Base-by-base conservation (phyloP, 2,329 filamentous ascomycete species). In the Paecilomyces fulvus region DNA sequence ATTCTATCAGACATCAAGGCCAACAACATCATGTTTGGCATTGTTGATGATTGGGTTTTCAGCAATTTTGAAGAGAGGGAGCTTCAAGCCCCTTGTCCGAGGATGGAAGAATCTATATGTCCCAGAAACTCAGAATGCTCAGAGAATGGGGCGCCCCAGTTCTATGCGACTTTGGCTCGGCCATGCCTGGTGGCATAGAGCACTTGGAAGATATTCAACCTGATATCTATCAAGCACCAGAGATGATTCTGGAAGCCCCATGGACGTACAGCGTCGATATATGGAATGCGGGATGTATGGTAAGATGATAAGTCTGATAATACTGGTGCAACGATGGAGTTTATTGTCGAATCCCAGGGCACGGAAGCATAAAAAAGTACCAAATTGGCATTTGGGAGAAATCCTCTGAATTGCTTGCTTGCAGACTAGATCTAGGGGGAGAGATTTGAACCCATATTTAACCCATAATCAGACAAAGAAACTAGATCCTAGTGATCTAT, bases 211-310 rank as follows among this genome's bases (percentile, higher is more conserved):
- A 58, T 30, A 59, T 70, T 46, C 65, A 71, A 52, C 70, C 70
- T 21, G 54, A 70, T 58, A 67, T 70, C 21, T 73, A 73, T 54
- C 66, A 68, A 53, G 67, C 71, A 17, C 71, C 70, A 7, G 71
- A 83, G 58, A 77, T 81, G 8, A 79, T 81, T 4, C 56, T 82
- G 0, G 61, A 70, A 61, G 67, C 61, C 2, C 71, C 73, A 1
- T 82, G 79, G 79, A 67, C 67, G 0, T 78, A 75, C 53, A 67
- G 71, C 17, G 68, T 79, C 12, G 79, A 83, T 64, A 77, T 83
- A 54, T 83, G 79, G 79, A 80, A 78, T 56, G 70, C 72, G 3
- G 79, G 78, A 8, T 77, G 74, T 55, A 74, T 81, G 79, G 77
- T 80, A 68, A 67, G 72, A 46, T 10, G 3, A n/a, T 12, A 37